Evolutionary conservation across 2,329 filamentous ascomycete species (phyloP).

Genomic region (Botryotinia calthae): DNA sequence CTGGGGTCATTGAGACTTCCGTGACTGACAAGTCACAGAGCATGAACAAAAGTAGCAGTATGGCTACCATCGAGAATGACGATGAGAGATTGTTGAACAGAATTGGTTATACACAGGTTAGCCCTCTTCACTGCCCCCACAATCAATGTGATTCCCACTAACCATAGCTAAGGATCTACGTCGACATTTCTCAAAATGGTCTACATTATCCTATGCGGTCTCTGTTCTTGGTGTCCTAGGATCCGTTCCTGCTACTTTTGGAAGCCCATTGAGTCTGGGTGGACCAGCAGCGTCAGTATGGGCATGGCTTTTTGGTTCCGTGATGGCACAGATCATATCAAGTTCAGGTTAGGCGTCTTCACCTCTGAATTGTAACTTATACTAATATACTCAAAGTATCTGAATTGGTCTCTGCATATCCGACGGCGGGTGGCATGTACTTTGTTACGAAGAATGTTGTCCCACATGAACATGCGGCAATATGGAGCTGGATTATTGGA

Average conservation of each 20-base stretch:
- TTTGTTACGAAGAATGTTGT: constrained; percentile 66
- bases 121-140: constrained; percentile 15
- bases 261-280: constrained; percentile 55
- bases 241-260: constrained; percentile 64
- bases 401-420: constrained; percentile 64
- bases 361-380: neutral
- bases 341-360: constrained; percentile 49
- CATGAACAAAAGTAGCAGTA: constrained; percentile 24
- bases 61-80: constrained; percentile 54
- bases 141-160: neutral
- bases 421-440: constrained; percentile 66
- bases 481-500: constrained; percentile 65
- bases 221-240: constrained; percentile 63
- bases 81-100: constrained; percentile 59
- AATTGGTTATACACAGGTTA: constrained; percentile 62
- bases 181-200: constrained; percentile 65
- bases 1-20: neutral
- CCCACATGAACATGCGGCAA: constrained; percentile 56
- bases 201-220: constrained; percentile 63
- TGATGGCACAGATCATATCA: constrained; percentile 63
- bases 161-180: constrained; percentile 50
- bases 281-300: constrained; percentile 63
- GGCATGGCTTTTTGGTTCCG: constrained; percentile 63
- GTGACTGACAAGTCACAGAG: constrained; percentile 8
- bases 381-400: constrained; percentile 46